Percentiles rank a stretch among this genome's conserved stretches.
Evolutionary conservation across 2,329 filamentous ascomycete species (phyloP).

Genomic region (Huntiella abstrusa): DNA sequence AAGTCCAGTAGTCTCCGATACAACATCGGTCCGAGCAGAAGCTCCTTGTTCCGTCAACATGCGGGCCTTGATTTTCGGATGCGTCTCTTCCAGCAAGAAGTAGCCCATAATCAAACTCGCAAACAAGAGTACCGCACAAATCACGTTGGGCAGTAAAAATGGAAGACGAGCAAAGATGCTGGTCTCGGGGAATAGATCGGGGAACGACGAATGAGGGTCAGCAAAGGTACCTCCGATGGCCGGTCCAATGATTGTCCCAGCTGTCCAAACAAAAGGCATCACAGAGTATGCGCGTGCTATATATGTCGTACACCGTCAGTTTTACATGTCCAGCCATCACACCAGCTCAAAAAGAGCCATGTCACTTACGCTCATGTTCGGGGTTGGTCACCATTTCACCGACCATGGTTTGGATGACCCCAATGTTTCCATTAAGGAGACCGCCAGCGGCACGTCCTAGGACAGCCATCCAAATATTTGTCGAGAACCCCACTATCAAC

Average conservation of each 20-base stretch:
- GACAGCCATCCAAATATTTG: conserved; percentile 70
- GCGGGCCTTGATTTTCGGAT: conserved; percentile 56
- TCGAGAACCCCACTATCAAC: conserved; percentile 63
- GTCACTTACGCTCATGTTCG: conserved; percentile 60
- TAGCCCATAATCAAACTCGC: conserved; percentile 67
- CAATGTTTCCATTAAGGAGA: conserved; percentile 77
- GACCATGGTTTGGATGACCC: conserved; percentile 85
- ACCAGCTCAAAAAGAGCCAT: neutral
- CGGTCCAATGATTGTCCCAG: conserved; percentile 77
- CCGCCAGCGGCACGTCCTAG: conserved; percentile 60
- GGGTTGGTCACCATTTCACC: conserved; percentile 69
- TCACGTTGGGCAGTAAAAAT: conserved; percentile 74
- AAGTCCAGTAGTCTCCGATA: conserved; percentile 52
- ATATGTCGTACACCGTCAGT: neutral
- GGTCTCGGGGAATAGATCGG: conserved; percentile 44
- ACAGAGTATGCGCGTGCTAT: conserved; percentile 67
- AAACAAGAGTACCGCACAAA: conserved; percentile 60
- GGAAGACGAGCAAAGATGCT: conserved; percentile 63
- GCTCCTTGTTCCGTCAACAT: conserved; percentile 7
- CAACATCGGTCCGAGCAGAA: conserved; percentile 19
- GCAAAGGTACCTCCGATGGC: conserved; percentile 77
- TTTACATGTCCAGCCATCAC: neutral
- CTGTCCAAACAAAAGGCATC: conserved; percentile 88
- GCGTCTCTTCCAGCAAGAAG: conserved; percentile 69
- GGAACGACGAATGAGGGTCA: conserved; percentile 57